Percentiles rank a stretch among this genome's conserved stretches.
phyloP scores from a whole-genome alignment of 2,329 filamentous ascomycete species.

The Hymenoscyphus linearis region DNA sequence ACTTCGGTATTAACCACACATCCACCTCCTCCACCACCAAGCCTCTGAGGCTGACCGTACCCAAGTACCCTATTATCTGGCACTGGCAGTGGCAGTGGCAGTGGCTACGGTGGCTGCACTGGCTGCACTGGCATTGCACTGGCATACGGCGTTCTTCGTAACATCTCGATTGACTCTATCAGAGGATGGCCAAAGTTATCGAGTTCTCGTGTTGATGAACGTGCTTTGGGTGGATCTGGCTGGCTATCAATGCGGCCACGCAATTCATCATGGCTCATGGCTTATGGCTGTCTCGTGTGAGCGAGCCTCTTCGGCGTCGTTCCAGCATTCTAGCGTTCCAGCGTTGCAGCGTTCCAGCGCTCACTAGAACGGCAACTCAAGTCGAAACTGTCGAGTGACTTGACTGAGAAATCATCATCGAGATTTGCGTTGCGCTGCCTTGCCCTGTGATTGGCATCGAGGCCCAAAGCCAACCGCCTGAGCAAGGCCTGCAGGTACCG shows the following conservation, averaged over 20 bases:
- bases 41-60: not conserved
- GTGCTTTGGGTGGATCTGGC: not conserved
- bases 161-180: no score
- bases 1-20: no score
- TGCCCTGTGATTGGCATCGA: not conserved
- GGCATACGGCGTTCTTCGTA: no score
- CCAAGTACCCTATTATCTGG: no score
- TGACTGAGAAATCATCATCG: not conserved
- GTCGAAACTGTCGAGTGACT: slow-evolving; percentile 1
- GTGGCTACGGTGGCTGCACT: no score
- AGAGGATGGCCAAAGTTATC: not conserved
- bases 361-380: not conserved
- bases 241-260: not conserved
- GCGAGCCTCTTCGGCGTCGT: not conserved
- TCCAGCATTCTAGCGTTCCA: not conserved
- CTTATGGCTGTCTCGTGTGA: not conserved
- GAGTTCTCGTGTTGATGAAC: not conserved
- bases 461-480: not conserved
- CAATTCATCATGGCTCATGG: not conserved
- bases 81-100: no score
- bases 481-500: not conserved
- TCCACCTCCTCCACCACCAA: no score
- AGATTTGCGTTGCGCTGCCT: not conserved
- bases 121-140: no score
- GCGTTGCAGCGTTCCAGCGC: not conserved